phyloP scores from a whole-genome alignment of 768 basidiomycete species.

The Termitomyces sp. region DNA sequence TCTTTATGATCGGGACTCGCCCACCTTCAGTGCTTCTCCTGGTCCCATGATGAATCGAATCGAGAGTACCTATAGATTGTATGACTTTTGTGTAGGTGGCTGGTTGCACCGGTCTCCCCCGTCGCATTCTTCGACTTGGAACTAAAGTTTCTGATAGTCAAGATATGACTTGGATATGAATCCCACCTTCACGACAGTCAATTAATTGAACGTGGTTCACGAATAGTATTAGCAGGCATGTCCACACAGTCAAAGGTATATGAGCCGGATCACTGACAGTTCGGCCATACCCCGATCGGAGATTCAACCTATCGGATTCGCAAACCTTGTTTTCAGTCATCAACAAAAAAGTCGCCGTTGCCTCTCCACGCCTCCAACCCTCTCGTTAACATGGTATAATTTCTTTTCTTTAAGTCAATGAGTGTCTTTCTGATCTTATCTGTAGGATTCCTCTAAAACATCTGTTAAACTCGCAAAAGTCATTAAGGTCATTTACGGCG shows the following conservation, averaged over 20 bases:
- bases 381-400: conserved; percentile 30
- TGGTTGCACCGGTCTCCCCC: no score
- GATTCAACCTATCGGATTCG: conserved; percentile 5
- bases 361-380: conserved; percentile 6
- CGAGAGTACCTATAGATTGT: no score
- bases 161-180: background rate
- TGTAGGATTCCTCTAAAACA: conserved; percentile 81
- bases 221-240: background rate
- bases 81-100: no score
- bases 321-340: conserved; percentile 22
- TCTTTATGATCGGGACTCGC: background rate
- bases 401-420: background rate
- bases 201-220: background rate
- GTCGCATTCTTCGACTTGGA: no score
- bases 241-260: no score
- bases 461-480: conserved; percentile 98
- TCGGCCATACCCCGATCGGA: conserved; percentile 16
- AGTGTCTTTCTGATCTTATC: background rate
- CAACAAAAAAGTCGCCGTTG: conserved; percentile 19
- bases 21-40: no score
- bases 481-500: conserved; percentile 65
- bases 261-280: no score
- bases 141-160: no score
- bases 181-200: background rate
- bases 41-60: background rate